Conservation (phyloP, 164 flowering plant species). For the Echeveria elegans region DNA sequence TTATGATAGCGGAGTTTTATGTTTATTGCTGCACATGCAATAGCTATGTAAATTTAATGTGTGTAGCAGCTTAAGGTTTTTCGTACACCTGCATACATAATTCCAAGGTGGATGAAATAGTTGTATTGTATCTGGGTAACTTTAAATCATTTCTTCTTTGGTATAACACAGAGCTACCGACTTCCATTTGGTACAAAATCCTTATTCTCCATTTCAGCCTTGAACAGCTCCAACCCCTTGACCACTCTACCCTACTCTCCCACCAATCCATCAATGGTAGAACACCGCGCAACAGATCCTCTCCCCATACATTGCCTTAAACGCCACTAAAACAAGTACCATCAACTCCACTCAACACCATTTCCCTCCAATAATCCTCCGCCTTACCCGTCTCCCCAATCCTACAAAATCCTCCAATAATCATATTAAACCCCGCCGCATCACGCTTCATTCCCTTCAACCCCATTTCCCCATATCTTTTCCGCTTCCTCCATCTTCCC, state of each 20-base stretch:
- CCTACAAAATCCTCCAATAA: constrained; percentile 12
- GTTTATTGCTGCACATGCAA: neutral
- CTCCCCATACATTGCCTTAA: constrained; percentile 50
- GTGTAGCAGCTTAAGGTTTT: neutral
- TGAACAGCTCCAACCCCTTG: constrained; percentile 35
- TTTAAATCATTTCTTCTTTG: neutral
- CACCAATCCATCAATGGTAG: constrained; percentile 37
- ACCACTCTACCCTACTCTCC: constrained; percentile 38
- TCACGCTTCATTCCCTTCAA: constrained; percentile 31
- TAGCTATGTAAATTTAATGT: neutral
- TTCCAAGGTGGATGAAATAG: neutral
- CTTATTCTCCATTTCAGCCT: constrained; percentile 17
- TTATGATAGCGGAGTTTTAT: constrained; percentile 17
- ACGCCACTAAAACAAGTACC: constrained; percentile 43
- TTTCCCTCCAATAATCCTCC: constrained; percentile 34
- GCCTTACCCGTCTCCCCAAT: too few species aligned
- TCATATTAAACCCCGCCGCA: constrained; percentile 61
- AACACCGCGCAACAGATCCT: constrained; percentile 38
- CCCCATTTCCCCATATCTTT: constrained; percentile 57
- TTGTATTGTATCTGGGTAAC: neutral
- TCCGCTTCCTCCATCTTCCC: constrained; percentile 47
- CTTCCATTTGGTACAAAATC: constrained; percentile 22
- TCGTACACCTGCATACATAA: neutral
- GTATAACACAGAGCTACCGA: neutral
- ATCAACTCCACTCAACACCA: constrained; percentile 49